Evolutionary conservation across 495 filamentous ascomycete species (phyloP).

Genomic region (Parathielavia hyrcaniae): DNA sequence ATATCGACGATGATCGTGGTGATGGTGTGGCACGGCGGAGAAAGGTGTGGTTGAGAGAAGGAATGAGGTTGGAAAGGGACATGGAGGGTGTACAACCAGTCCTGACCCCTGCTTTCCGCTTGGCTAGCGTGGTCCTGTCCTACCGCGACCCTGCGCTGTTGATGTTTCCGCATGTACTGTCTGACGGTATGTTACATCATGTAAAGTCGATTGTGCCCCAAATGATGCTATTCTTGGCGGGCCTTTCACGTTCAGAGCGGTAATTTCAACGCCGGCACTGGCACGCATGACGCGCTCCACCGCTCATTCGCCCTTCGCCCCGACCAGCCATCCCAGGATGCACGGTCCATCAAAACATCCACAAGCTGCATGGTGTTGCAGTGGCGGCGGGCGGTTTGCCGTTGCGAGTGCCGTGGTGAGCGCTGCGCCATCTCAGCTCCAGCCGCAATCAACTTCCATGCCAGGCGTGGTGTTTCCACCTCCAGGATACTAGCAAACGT

Average conservation of each 20-base stretch:
- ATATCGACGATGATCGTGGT: neutral
- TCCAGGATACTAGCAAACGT: too few species aligned
- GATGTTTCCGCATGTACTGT: neutral
- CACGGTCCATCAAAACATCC: conserved; percentile 18
- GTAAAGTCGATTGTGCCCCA: neutral
- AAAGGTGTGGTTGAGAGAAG: conserved; percentile 9
- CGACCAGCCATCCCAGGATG: conserved; percentile 8
- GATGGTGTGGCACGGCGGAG: conserved; percentile 6
- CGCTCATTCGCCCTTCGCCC: conserved; percentile 11
- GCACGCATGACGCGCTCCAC: conserved; percentile 5
- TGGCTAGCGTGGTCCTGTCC: conserved; percentile 1
- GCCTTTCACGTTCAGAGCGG: neutral
- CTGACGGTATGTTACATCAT: neutral
- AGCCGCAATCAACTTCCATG: neutral
- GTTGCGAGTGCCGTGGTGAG: too few species aligned
- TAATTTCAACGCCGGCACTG: neutral
- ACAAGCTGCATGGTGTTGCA: neutral
- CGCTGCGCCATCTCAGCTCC: conserved; percentile 1
- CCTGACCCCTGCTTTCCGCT: neutral
- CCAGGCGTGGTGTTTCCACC: too few species aligned
- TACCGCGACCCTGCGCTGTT: conserved; percentile 1
- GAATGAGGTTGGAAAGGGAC: conserved; percentile 16
- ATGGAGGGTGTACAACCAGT: conserved; percentile 8
- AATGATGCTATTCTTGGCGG: neutral
- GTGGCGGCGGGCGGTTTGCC: conserved; percentile 23